These are phyloP conservation scores for Pyronema domesticum DNA, from an alignment of 495 filamentous ascomycete genomes.

Conservation along the genomic window DNA sequence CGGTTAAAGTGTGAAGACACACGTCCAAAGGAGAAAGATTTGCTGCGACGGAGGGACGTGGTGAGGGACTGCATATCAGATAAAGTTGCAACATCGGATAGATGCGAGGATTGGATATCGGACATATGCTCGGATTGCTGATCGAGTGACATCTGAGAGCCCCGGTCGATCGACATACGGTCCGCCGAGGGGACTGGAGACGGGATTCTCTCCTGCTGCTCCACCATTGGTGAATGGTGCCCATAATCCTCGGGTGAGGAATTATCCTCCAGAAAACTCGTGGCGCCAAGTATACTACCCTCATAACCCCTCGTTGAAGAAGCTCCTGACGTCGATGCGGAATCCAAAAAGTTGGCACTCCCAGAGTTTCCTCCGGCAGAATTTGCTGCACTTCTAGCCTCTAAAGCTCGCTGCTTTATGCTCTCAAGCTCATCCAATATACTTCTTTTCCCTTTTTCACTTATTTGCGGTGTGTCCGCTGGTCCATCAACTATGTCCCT, in stretches of 20 bases:
- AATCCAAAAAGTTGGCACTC: conserved; percentile 3
- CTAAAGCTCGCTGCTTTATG: not conserved
- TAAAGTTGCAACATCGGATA: too few species aligned
- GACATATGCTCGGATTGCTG: too few species aligned
- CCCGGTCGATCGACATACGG: not conserved
- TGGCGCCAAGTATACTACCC: not conserved
- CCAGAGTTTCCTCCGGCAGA: too few species aligned
- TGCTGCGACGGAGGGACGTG: conserved; percentile 11
- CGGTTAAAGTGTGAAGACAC: conserved; percentile 12
- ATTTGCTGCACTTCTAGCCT: not conserved
- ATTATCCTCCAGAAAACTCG: conserved; percentile 1
- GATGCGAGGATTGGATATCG: too few species aligned
- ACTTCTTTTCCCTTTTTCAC: not conserved
- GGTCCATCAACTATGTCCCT: conserved; percentile 5
- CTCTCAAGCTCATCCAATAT: conserved; percentile 14
- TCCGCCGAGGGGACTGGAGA: not conserved
- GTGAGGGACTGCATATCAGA: not conserved
- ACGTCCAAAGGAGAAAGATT: conserved; percentile 26
- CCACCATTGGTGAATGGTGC: not conserved
- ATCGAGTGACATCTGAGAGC: too few species aligned
- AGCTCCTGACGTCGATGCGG: not conserved
- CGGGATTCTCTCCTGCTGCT: not conserved
- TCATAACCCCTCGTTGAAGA: not conserved
- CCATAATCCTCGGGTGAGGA: not conserved
- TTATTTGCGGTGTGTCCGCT: not conserved